Percentiles rank a stretch among this genome's conserved stretches.
phyloP scores from a whole-genome alignment of 2,329 filamentous ascomycete species.

The Teratosphaeria destructans region DNA sequence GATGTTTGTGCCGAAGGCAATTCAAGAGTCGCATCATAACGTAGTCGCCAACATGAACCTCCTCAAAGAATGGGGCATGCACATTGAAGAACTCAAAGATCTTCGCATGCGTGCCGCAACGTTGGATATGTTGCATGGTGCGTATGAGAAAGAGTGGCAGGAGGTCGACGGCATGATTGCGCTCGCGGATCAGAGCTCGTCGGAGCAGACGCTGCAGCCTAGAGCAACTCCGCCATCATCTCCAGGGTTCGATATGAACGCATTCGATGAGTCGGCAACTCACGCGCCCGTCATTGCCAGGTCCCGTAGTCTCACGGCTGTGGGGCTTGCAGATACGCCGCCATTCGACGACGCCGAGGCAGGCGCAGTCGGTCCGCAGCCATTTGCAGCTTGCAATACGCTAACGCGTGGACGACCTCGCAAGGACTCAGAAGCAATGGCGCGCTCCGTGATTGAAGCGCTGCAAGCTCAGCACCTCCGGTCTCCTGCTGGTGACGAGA shows the following conservation, averaged over 20 bases:
- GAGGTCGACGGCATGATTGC: constrained; percentile 83
- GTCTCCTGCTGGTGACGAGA: constrained; percentile 15
- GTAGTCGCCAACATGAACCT: constrained; percentile 77
- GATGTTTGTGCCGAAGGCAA: constrained; percentile 69
- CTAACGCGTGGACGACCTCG: constrained; percentile 32
- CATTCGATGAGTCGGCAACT: constrained; percentile 39
- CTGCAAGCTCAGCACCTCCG: constrained; percentile 34
- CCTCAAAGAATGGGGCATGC: constrained; percentile 66
- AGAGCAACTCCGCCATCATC: constrained; percentile 46
- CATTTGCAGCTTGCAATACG: constrained; percentile 10
- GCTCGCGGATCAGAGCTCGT: constrained; percentile 59
- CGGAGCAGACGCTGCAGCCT: constrained; percentile 41
- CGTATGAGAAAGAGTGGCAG: constrained; percentile 56
- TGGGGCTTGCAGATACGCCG: not conserved
- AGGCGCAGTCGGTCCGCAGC: constrained; percentile 11
- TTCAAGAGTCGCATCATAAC: constrained; percentile 70
- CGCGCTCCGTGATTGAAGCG: constrained; percentile 52
- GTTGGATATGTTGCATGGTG: constrained; percentile 53
- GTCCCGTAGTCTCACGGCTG: not conserved
- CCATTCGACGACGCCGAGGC: constrained; percentile 1
- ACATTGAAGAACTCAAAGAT: constrained; percentile 76
- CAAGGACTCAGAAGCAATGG: constrained; percentile 48
- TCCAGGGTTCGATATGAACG: constrained; percentile 48
- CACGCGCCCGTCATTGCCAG: not conserved
- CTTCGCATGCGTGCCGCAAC: constrained; percentile 60